These are phyloP conservation scores for Ambrosiella beaveri DNA, from an alignment of 2,329 filamentous ascomycete species.

Conservation along the genomic window DNA sequence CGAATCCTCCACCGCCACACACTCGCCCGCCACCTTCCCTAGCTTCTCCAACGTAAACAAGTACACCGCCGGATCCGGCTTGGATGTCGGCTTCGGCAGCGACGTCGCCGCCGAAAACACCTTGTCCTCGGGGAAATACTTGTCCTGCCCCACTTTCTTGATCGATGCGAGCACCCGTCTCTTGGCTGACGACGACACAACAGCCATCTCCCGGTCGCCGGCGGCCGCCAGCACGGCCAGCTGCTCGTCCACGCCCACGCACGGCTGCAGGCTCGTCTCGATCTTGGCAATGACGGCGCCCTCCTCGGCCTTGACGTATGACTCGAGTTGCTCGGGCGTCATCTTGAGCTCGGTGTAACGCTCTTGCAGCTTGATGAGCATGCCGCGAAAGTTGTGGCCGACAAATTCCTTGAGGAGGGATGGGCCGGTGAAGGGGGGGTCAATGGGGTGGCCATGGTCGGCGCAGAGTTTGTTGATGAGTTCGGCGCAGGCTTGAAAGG, in stretches of 20 bases:
- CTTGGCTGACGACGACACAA: constrained; percentile 67
- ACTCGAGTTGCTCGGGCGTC: constrained; percentile 47
- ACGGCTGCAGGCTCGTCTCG: constrained; percentile 47
- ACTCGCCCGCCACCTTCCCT: constrained; percentile 52
- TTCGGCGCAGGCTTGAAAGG: constrained; percentile 79
- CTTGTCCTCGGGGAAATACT: constrained; percentile 58
- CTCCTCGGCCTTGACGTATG: constrained; percentile 61
- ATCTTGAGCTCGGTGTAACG: constrained; percentile 56
- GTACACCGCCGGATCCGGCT: constrained; percentile 85
- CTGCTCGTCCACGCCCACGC: constrained; percentile 48
- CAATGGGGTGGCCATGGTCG: constrained; percentile 34
- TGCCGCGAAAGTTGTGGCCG: constrained; percentile 86
- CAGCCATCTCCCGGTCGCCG: constrained; percentile 54
- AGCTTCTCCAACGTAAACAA: constrained; percentile 57
- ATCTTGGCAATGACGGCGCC: constrained; percentile 72
- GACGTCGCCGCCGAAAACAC: constrained; percentile 73
- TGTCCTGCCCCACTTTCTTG: constrained; percentile 60
- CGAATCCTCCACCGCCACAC: constrained; percentile 73
- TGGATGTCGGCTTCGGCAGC: constrained; percentile 63
- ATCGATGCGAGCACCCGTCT: constrained; percentile 62
- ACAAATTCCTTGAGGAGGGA: constrained; percentile 74
- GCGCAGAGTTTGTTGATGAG: constrained; percentile 74
- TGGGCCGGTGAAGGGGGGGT: constrained; percentile 56
- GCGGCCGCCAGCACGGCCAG: constrained; percentile 44
- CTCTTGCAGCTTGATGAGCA: constrained; percentile 61